Percentiles rank a stretch among this genome's conserved stretches.
Evolutionary conservation across 208 protist genomes (phyloP).

Genomic region (Trypanosoma scelopori): DNA sequence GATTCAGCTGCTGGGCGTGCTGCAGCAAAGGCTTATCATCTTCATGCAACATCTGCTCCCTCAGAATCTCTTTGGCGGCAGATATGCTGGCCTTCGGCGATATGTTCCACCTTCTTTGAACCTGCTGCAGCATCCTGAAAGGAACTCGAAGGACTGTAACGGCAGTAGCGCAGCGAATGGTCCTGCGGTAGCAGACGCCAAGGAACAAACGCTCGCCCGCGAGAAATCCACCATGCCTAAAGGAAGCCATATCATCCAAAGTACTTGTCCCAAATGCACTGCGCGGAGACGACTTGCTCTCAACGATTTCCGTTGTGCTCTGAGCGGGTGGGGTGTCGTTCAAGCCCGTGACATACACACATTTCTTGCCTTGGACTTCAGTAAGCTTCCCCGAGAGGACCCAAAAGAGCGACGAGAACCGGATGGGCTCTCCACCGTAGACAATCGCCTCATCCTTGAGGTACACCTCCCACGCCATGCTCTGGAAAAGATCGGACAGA

Average conservation of each 20-base stretch:
- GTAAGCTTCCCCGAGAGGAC: constrained; percentile 56
- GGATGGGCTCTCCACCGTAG: constrained; percentile 43
- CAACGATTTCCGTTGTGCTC: not conserved
- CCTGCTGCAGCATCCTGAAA: constrained; percentile 21
- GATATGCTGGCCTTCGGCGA: constrained; percentile 22
- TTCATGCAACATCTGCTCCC: constrained; percentile 14
- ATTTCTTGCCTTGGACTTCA: constrained; percentile 57
- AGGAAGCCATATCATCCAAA: constrained; percentile 38
- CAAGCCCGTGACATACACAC: constrained; percentile 27
- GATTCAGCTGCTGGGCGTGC: constrained; percentile 41
- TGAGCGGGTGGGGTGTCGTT: not conserved
- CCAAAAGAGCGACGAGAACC: constrained; percentile 47
- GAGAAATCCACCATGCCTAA: constrained; percentile 50
- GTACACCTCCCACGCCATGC: constrained; percentile 31
- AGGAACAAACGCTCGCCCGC: constrained; percentile 62
- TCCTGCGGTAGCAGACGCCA: constrained; percentile 36
- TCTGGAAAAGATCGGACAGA: constrained; percentile 33
- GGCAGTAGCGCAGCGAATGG: constrained; percentile 52
- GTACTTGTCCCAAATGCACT: constrained; percentile 30
- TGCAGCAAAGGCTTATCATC: constrained; percentile 34
- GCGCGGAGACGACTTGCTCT: not conserved
- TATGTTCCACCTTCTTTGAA: constrained; percentile 21
- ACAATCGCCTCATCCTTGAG: constrained; percentile 38
- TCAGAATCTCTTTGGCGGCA: constrained; percentile 34
- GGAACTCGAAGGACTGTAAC: constrained; percentile 48